Base-by-base conservation (phyloP, 1,284 basidiomycete genomes). In the Calocybe gambosa region DNA sequence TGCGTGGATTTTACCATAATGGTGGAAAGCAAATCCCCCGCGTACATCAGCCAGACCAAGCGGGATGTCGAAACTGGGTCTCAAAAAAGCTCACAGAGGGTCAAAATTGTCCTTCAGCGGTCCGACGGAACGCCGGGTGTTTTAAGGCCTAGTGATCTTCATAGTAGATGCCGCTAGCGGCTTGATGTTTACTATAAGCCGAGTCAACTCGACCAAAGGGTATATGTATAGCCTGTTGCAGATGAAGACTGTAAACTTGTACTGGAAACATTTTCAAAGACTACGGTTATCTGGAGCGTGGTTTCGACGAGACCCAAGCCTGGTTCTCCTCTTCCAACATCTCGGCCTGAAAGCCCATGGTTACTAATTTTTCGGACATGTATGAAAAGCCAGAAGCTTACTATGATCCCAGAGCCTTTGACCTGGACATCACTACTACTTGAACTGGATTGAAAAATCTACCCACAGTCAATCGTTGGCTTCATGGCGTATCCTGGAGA, bases 251-350 rank as follows among this genome's bases (percentile, higher is more conserved):
- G 15, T n/a, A 15, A 15, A 25, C 6, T 5, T 28, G 7, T 41
- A 13, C n/a, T 5, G 31, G 23, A 4, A 28, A 28, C 16, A 39
- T 21, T 7, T 39, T 7, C 5, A 20, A 21, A 7, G 2, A 15
- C 39, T 18, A 40, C n/a, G 45, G 28, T 33, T 5, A 19, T 16
- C 25, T 18, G 15, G 42, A 20, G 12, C 20, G 33, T 5, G 31
- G 9, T 34, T 34, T 34, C 6, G 31, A 15, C 13, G 31, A 34
- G 31, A 37, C 38, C 47, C 47, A 49, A 23, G 47, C 42, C 4
- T 16, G 33, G 31, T 49, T 44, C 16, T 49, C 47, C 21, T 49
- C 42, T 8, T 49, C 47, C 28, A 48, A 35, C 46, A 48, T 48
- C 39, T 49, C 47, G 3, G 47, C 42, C 47, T 49, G 37, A 3